Base-by-base conservation (phyloP, 495 filamentous ascomycete genomes). In the Neohortaea acidophila region DNA sequence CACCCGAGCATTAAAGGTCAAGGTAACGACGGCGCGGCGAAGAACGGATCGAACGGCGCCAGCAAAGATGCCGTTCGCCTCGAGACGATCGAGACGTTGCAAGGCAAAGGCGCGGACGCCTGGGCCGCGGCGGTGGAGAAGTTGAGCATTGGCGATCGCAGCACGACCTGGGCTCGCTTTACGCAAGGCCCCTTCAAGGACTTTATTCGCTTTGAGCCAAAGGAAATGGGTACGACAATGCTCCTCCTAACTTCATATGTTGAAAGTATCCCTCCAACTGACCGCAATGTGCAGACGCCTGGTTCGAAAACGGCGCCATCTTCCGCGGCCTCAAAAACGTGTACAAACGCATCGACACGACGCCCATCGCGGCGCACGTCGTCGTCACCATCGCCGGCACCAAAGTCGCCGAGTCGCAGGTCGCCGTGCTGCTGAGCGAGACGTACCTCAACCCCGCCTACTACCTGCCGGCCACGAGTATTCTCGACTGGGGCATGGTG, bases 331-430 rank as follows among this genome's bases (percentile, higher is more conserved):
- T 44, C 41, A 45, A 45, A 37, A 41, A 41, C 37, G 37, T 37
- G 4, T 45, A 32, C 43, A 45, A 45, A 25, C 36, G 43, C 25
- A 41, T 45, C 27, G 43, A 45, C 21, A 40, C 29, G 18, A 20
- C 4, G 10, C 22, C 43, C 22, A 26, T 41, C 3, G n/a, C 43
- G 3, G 17, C 14, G 13, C 36, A 45, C 14, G 39, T 45, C 26
- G 18, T 33, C 24, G 37, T 45, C 37, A 41, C 41, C 20, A 21
- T 45, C 35, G 43, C 41, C 21, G 37, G 37, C 13, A 5, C 41
- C 12, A n/a, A 33, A 8, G 43, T 45, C 21, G 43, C 43, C 8
- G 36, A 40, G 26, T 33, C 38, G 12, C 15, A 17, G 5, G 36
- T 41, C 5, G 43, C 43, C 3, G 37, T 45, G 12, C 32, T 40